Evolutionary conservation across 768 basidiomycete species (phyloP).

Genomic region (Collybia sp.): DNA sequence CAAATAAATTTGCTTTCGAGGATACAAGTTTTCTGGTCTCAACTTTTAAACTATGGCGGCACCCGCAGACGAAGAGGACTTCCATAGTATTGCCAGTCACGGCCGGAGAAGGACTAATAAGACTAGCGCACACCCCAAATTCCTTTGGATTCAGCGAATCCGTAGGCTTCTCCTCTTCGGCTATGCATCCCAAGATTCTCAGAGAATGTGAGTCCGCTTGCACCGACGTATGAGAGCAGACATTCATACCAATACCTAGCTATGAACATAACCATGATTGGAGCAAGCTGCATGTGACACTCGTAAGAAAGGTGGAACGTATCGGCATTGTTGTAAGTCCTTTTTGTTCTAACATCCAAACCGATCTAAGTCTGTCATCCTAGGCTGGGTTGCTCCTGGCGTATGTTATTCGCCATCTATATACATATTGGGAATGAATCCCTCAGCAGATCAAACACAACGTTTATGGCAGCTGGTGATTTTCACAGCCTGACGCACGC

Average conservation of each 20-base stretch:
- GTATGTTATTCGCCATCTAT: neutral
- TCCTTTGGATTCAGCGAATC: neutral
- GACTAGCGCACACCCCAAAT: too few species aligned
- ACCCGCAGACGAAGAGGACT: too few species aligned
- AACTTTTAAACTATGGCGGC: neutral
- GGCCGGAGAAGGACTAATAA: too few species aligned
- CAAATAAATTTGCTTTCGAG: too few species aligned
- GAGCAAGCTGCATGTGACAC: constrained; percentile 2
- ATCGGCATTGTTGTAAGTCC: constrained; percentile 7
- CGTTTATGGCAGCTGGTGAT: neutral
- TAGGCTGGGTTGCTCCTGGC: constrained; percentile 6
- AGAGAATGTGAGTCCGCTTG: neutral
- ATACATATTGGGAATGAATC: constrained; percentile 1
- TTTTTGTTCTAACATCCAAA: neutral
- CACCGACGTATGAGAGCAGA: too few species aligned
- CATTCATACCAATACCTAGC: neutral
- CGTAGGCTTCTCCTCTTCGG: constrained; percentile 4
- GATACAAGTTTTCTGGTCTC: constrained; percentile 1
- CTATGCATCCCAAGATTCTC: constrained; percentile 4
- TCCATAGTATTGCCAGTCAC: too few species aligned
- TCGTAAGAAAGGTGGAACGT: constrained; percentile 7
- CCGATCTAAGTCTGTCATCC: neutral
- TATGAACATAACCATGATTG: constrained; percentile 4
- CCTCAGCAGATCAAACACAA: constrained; percentile 3
- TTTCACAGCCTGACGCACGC: too few species aligned